Evolutionary conservation across 1,139 yeast genomes (phyloP).

Genomic region (Nakaseomyces nivariensis): DNA sequence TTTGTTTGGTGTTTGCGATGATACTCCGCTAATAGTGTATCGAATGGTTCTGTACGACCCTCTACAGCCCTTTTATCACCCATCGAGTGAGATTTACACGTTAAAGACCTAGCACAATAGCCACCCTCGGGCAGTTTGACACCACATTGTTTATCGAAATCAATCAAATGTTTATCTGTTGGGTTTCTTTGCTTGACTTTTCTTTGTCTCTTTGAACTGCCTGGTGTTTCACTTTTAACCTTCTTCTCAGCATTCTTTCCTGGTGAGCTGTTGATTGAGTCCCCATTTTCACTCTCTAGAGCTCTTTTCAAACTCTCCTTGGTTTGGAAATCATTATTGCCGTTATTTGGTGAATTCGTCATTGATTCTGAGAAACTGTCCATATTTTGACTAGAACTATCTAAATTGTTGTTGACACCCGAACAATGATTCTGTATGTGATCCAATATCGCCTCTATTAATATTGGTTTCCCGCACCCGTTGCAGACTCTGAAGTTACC

Average conservation of each 20-base stretch:
- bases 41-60: conserved; percentile 90
- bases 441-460: conserved; percentile 22
- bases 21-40: conserved; percentile 74
- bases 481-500: conserved; percentile 56
- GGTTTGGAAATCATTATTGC: conserved; percentile 2
- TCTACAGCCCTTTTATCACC: conserved; percentile 93
- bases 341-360: conserved; percentile 1
- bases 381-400: conserved; percentile 6
- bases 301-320: conserved; percentile 1
- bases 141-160: conserved; percentile 94
- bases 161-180: conserved; percentile 73
- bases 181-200: conserved; percentile 40
- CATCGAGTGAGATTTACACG: conserved; percentile 97
- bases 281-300: conserved; percentile 1
- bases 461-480: conserved; percentile 53
- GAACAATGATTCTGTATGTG: conserved; percentile 35
- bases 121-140: conserved; percentile 89
- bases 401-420: conserved; percentile 25
- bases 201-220: conserved; percentile 33
- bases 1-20: conserved; percentile 90
- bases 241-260: conserved; percentile 12
- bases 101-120: conserved; percentile 84
- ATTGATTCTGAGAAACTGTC: neutral
- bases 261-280: conserved; percentile 9
- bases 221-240: conserved; percentile 8